Percentiles rank a stretch among this genome's conserved stretches.
Evolutionary conservation across 1,284 basidiomycete species (phyloP).

Genomic region (Puccinia polysora): DNA sequence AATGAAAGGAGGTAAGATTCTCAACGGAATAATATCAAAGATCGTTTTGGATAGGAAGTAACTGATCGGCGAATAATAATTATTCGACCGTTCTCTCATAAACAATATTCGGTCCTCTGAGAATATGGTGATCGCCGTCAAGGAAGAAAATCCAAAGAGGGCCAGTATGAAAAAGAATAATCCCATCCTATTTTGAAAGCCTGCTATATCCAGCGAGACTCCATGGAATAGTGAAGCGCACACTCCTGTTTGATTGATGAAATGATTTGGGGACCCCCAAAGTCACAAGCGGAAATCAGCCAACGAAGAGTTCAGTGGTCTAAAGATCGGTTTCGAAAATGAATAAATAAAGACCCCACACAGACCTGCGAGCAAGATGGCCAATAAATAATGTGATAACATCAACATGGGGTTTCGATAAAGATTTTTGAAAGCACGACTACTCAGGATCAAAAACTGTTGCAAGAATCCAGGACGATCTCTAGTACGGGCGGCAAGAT

Average conservation of each 20-base stretch:
- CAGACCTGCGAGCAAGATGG: conserved; percentile 74
- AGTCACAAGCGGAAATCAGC: conserved; percentile 63
- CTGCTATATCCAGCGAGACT: conserved; percentile 66
- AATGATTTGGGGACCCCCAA: conserved; percentile 69
- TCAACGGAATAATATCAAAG: conserved; percentile 89
- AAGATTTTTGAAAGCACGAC: conserved; percentile 95
- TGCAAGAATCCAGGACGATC: conserved; percentile 72
- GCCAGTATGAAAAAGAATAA: conserved; percentile 95
- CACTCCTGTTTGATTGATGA: conserved; percentile 46
- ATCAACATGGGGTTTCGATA: conserved; percentile 81
- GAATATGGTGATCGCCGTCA: conserved; percentile 86
- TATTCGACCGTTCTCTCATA: conserved; percentile 92
- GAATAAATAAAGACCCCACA: conserved; percentile 45
- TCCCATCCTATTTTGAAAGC: conserved; percentile 81
- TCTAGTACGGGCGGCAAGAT: conserved; percentile 38
- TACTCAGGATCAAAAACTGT: conserved; percentile 87
- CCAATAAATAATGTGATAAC: conserved; percentile 79
- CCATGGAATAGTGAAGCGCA: conserved; percentile 33
- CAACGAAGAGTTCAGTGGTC: conserved; percentile 59
- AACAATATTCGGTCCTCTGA: conserved; percentile 90
- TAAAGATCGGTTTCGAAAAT: not conserved
- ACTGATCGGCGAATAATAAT: conserved; percentile 90
- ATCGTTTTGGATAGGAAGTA: conserved; percentile 95
- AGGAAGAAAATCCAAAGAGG: conserved; percentile 89
- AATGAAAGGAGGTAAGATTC: conserved; percentile 86